Evolutionary conservation across 805 yeast genomes (phyloP).

Genomic region (Jamesozyma hellenica): DNA sequence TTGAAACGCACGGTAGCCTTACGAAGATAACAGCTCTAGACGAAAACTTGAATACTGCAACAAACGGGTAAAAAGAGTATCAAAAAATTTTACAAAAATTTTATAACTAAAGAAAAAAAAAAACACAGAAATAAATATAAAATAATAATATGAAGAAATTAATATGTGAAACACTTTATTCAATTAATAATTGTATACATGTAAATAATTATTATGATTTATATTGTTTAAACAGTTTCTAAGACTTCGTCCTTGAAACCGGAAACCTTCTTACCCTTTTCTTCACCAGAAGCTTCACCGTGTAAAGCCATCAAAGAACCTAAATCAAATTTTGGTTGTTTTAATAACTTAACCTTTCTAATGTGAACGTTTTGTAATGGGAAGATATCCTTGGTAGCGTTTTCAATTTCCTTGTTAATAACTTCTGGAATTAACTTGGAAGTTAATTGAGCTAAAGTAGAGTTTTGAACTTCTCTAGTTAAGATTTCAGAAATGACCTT

Average conservation of each 20-base stretch:
- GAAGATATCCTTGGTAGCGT: conserved; percentile 86
- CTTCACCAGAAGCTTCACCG: conserved; percentile 90
- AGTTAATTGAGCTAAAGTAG: conserved; percentile 91
- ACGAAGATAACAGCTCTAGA: too few species aligned
- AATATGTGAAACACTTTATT: conserved; percentile 5
- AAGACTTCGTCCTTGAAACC: conserved; percentile 98
- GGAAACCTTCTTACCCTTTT: conserved; percentile 94
- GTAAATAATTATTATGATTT: conserved; percentile 7
- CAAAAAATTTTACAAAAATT: too few species aligned
- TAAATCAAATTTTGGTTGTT: conserved; percentile 96
- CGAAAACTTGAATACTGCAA: too few species aligned
- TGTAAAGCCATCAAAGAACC: conserved; percentile 92
- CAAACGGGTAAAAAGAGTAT: too few species aligned
- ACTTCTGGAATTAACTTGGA: conserved; percentile 97
- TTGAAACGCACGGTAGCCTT: too few species aligned
- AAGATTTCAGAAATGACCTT: conserved; percentile 93
- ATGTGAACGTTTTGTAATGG: conserved; percentile 97
- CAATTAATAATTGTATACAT: conserved; percentile 8
- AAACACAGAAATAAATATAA: background rate
- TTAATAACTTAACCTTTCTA: conserved; percentile 96
- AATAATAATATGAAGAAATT: background rate
- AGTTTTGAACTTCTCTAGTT: conserved; percentile 91
- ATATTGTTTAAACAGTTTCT: conserved; percentile 57
- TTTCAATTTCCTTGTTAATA: conserved; percentile 95
- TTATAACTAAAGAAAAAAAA: background rate